These are phyloP conservation scores for Blepharisma japonicum DNA, from an alignment of 73 alveolate species.

Conservation along the genomic window DNA sequence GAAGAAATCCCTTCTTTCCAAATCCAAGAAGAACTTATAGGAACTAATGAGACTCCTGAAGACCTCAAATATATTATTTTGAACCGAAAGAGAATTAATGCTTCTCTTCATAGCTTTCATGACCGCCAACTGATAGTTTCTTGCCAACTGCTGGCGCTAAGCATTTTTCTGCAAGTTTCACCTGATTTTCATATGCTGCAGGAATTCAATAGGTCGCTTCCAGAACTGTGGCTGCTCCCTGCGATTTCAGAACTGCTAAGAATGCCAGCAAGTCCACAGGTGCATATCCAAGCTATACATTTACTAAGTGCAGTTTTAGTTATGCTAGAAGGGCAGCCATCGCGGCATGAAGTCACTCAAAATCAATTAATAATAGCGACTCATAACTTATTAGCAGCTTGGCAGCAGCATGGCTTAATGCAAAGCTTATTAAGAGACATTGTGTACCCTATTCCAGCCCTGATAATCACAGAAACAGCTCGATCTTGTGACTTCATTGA, in stretches of 20 bases:
- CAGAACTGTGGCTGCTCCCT: slow-evolving; percentile 16
- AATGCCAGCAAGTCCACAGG: neutral
- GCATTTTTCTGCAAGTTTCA: slow-evolving; percentile 17
- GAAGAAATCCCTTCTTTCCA: neutral
- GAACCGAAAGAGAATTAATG: slow-evolving; percentile 22
- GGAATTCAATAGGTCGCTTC: slow-evolving; percentile 23
- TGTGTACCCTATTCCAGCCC: neutral
- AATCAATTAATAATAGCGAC: slow-evolving; percentile 11
- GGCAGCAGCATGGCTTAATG: slow-evolving; percentile 17
- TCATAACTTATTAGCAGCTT: neutral
- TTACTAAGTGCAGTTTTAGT: slow-evolving; percentile 10
- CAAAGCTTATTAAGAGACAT: slow-evolving; percentile 14
- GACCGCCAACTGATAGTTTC: slow-evolving; percentile 22
- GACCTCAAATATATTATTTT: slow-evolving; percentile 1
- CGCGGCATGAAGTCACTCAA: neutral
- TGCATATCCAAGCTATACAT: neutral
- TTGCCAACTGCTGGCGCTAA: slow-evolving; percentile 26
- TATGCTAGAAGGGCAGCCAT: slow-evolving; percentile 13
- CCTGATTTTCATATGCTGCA: slow-evolving; percentile 17
- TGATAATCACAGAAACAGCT: neutral
- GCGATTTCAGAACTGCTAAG: slow-evolving; percentile 14
- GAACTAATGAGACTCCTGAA: slow-evolving; percentile 1
- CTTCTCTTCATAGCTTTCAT: neutral
- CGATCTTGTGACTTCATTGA: neutral
- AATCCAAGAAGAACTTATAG: slow-evolving; percentile 18